phyloP scores from a whole-genome alignment of 2,329 filamentous ascomycete species.

The Trichophyton mentagrophytes region DNA sequence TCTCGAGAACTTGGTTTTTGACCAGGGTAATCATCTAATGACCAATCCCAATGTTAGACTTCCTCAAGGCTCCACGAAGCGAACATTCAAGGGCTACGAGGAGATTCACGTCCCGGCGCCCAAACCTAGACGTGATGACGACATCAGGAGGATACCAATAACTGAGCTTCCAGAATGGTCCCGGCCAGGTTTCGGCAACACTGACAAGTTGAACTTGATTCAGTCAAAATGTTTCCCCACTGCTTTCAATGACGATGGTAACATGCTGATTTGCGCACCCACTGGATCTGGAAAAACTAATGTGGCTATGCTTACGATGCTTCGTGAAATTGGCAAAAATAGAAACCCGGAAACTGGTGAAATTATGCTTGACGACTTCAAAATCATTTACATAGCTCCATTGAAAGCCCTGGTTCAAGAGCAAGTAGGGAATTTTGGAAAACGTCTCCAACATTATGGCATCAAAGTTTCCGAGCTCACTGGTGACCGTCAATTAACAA shows the following conservation, averaged over 20 bases:
- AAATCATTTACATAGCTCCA: slow-evolving; percentile 95
- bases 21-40: slow-evolving; percentile 97
- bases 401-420: slow-evolving; percentile 93
- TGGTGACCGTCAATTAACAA: slow-evolving; percentile 93
- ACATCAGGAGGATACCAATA: slow-evolving; percentile 67
- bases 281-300: slow-evolving; percentile 98
- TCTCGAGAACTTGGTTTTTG: slow-evolving; percentile 89
- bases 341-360: slow-evolving; percentile 79
- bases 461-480: slow-evolving; percentile 92
- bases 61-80: slow-evolving; percentile 87
- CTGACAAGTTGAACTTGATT: slow-evolving; percentile 83
- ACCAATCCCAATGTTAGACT: slow-evolving; percentile 94
- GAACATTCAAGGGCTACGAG: slow-evolving; percentile 94
- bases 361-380: slow-evolving; percentile 91
- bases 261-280: slow-evolving; percentile 94
- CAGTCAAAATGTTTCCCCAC: slow-evolving; percentile 87
- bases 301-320: slow-evolving; percentile 91
- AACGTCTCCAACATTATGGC: slow-evolving; percentile 77
- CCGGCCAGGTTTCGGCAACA: slow-evolving; percentile 67
- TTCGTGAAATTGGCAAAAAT: slow-evolving; percentile 93
- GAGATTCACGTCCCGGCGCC: slow-evolving; percentile 94
- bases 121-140: slow-evolving; percentile 70
- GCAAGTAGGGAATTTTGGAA: slow-evolving; percentile 94
- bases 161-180: slow-evolving; percentile 90
- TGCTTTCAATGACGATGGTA: slow-evolving; percentile 87